Base-by-base conservation (phyloP, 2,329 filamentous ascomycete genomes). In the Niveomyces coronatus region DNA sequence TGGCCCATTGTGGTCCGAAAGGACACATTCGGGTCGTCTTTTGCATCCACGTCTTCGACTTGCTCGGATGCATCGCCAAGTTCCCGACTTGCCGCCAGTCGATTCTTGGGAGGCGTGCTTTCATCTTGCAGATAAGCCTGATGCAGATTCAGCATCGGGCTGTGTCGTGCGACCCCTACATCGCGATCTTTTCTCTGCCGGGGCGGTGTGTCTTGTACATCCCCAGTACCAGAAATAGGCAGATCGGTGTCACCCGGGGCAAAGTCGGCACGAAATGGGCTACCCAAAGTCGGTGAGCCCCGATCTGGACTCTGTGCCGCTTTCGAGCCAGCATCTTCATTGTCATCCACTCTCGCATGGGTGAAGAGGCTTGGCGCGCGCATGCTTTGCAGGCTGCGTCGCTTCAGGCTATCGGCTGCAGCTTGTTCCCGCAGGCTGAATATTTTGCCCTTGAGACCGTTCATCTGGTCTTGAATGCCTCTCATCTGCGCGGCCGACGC, bases 401-500 rank as follows among this genome's bases (percentile, higher is more conserved):
- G 74, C 51, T 84, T 79, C 50, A 93, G 58, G 48, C 74, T 86
- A 49, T 94, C 87, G 41, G 82, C 83, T 15, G 82, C 75, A 0
- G 85, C 82, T 49, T 85, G 80, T 45, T 87, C 78, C 49, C 84
- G 82, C 29, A 94, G 60, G 13, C 69, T 82, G 2, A 85, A 88
- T 24, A 94, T 87, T 51, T 86, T 85, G 43, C 83, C 85, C 53
- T 87, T 88, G 32, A 94, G 67, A 37, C 83, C 85, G 40, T 82
- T 79, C 74, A 94, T 85, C 55, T 94, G 86, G 47, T 86, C 81
- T 43, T 85, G 85, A 30, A 94, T 65, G 36, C 74, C 73, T 8
- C 80, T 76, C 52, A 85, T 76, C 51, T 84, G 79, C 11, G 79
- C 71, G n/a, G 77, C 77, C 1, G 85, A 89, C 11, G 77, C 69